Evolutionary conservation across 306 rosid genomes (phyloP), one percentile per base, ranked within the genome.

Genomic region (Potentilla sterilis): DNA sequence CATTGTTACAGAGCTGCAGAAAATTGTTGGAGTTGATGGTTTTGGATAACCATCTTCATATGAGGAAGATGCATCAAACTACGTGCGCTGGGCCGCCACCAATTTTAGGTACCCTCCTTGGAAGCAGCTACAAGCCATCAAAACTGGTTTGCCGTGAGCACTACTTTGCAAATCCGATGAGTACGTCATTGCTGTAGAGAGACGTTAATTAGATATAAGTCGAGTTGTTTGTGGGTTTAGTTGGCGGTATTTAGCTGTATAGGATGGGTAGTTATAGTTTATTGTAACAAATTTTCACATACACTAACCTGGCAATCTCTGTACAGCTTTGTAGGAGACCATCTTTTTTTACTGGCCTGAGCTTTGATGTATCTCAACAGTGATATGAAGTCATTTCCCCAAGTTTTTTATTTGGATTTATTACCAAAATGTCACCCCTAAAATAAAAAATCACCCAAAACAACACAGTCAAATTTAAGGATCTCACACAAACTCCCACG

Each of bases 141-240:
- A 85, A 89, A 83, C 61, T 70, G 55, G 79, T 83, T 70, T 87
- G 67, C 61, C 84, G 85, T n/a, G 86, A 86, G 42, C 97, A 95
- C 84, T 90, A 74, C 83, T 95, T 88, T 75, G 91, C 96, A 75
- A 95, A 92, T 84, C 90, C 97, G 70, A 83, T 35, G 88, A 95
- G 99, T 77, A 81, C 89, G 48, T 78, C 89, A 74, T 77, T 88
- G 77, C 76, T 95, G 74, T 95, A 92, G 81, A 13, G 13, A 3
- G 28, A 28, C 28, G 28, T 28, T 28, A 28, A 28, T 28, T 55
- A 61, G 41, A 6, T 69, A 28, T 46, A 15, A 3, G 43, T 8
- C 6, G 10, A 40, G 52, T 28, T 55, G 37, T 34, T 13, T 55
- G 67, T n/a, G 40, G 51, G 21, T 72, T 16, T 41, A 42, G 4